These are phyloP conservation scores for Takashimella tepidaria DNA, from an alignment of 1,284 basidiomycete species.

Conservation along the genomic window DNA sequence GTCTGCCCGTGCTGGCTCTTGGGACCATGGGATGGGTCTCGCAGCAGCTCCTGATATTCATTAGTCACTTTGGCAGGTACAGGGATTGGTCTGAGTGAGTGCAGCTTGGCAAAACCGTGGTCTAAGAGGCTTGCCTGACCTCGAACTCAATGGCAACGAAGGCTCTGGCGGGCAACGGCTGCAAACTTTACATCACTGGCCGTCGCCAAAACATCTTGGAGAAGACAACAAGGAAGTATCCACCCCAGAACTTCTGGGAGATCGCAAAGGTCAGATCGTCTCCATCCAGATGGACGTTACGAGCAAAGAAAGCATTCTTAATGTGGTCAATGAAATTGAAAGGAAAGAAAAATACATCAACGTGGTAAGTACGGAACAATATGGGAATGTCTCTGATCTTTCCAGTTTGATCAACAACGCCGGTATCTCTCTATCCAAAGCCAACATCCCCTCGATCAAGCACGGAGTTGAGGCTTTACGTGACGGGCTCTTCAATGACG, in stretches of 20 bases:
- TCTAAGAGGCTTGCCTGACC: no score
- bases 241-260: not conserved
- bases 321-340: not conserved
- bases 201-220: not conserved
- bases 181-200: not conserved
- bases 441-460: not conserved
- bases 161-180: not conserved
- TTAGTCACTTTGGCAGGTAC: not conserved
- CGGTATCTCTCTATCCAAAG: slow-evolving; percentile 7
- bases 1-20: no score
- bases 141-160: slow-evolving; percentile 5
- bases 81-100: not conserved
- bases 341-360: not conserved
- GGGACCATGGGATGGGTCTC: no score
- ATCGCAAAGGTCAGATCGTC: not conserved
- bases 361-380: not conserved
- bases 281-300: not conserved
- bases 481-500: slow-evolving; percentile 4
- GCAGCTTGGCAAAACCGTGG: no score
- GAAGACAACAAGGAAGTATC: not conserved
- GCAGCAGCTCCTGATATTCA: slow-evolving; percentile 8
- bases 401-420: slow-evolving; percentile 5
- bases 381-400: not conserved
- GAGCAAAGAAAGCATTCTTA: not conserved
- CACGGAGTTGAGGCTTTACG: slow-evolving; percentile 2